Conservation (phyloP, 1,284 basidiomycete genomes). For the Pascua sp. region DNA sequence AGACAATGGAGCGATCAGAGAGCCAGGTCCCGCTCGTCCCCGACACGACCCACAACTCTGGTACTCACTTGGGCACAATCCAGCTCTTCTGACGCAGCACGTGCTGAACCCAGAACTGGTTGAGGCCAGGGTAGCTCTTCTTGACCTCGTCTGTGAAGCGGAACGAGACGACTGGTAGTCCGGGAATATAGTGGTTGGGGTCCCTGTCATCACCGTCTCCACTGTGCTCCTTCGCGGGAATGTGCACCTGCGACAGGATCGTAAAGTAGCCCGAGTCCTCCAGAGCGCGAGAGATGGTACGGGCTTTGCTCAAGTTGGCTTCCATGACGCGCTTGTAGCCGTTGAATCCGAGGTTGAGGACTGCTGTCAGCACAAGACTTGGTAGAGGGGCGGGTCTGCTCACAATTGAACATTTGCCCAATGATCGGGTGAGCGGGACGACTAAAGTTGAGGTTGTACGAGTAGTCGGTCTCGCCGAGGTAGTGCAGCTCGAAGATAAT, state of each 20-base stretch:
- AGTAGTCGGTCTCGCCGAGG: slow-evolving; percentile 56
- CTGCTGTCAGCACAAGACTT: slow-evolving; percentile 11
- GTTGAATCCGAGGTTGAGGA: slow-evolving; percentile 72
- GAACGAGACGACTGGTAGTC: slow-evolving; percentile 89
- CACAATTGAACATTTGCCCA: slow-evolving; percentile 82
- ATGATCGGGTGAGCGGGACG: slow-evolving; percentile 76
- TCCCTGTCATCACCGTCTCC: slow-evolving; percentile 21
- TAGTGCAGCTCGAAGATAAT: slow-evolving; percentile 93
- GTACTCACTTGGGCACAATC: slow-evolving; percentile 68
- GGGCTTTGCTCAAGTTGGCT: slow-evolving; percentile 75
- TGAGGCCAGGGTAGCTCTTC: slow-evolving; percentile 63
- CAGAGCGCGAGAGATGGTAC: slow-evolving; percentile 78
- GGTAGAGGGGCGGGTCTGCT: slow-evolving; percentile 6
- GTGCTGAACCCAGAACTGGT: slow-evolving; percentile 83
- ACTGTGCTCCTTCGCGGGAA: slow-evolving; percentile 14
- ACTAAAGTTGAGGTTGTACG: slow-evolving; percentile 93
- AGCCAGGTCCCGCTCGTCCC: too few species aligned
- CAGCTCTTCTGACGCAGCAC: slow-evolving; percentile 49
- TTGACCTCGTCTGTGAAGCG: slow-evolving; percentile 77
- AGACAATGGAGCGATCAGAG: too few species aligned
- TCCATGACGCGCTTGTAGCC: slow-evolving; percentile 71
- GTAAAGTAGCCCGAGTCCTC: slow-evolving; percentile 74
- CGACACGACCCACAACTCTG: background rate
- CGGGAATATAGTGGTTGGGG: slow-evolving; percentile 47
- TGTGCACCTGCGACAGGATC: slow-evolving; percentile 53